A percentile compares a stretch with the other conserved stretches of the same genome.
phyloP scores from a whole-genome alignment of 805 yeast genomes.

The Saccharomycodes ludwigii region DNA sequence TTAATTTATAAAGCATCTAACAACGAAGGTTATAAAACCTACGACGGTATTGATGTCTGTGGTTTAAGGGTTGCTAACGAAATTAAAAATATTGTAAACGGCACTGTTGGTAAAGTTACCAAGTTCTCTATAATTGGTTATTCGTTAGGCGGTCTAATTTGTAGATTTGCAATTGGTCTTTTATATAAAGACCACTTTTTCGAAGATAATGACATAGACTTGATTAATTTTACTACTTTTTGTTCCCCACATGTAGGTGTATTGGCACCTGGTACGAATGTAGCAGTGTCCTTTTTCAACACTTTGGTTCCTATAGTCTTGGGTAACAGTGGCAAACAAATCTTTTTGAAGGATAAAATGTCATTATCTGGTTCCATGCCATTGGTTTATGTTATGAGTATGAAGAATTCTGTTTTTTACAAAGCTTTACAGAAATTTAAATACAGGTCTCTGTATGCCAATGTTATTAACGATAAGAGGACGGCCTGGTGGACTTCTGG shows the following conservation, averaged over 20 bases:
- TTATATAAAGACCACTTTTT: constrained; percentile 44
- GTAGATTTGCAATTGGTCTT: constrained; percentile 67
- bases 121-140: constrained; percentile 70
- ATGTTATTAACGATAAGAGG: constrained; percentile 67
- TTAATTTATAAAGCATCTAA: constrained; percentile 28
- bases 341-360: constrained; percentile 47
- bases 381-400: constrained; percentile 53
- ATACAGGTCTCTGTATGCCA: constrained; percentile 52
- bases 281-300: constrained; percentile 45
- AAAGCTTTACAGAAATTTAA: constrained; percentile 43
- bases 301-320: constrained; percentile 48
- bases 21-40: constrained; percentile 63
- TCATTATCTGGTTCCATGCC: constrained; percentile 28
- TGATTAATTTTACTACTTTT: constrained; percentile 49
- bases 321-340: constrained; percentile 63
- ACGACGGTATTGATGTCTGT: constrained; percentile 80
- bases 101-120: constrained; percentile 29
- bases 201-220: constrained; percentile 29
- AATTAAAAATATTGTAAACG: constrained; percentile 26
- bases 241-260: constrained; percentile 63
- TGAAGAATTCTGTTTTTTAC: constrained; percentile 45
- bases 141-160: constrained; percentile 73
- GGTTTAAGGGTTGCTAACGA: constrained; percentile 67
- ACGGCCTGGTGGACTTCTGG: constrained; percentile 79
- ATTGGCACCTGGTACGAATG: constrained; percentile 43